Evolutionary conservation across 2,329 filamentous ascomycete species (phyloP), one percentile per base, ranked within the genome.

Genomic region (Neonectria hederae): DNA sequence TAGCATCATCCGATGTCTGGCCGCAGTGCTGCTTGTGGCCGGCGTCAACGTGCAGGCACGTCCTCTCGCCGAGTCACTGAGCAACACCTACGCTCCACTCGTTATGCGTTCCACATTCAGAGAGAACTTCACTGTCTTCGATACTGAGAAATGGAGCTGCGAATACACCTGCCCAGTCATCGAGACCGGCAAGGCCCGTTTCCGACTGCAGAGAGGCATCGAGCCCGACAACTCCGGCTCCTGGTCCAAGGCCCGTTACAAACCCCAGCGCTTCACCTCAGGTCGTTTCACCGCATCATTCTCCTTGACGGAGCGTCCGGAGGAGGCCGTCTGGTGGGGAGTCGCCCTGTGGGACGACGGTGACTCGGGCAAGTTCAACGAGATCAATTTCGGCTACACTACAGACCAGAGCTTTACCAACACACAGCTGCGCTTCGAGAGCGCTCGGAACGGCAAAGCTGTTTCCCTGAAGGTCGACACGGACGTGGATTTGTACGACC

Each of bases 371-470:
- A 42, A 65, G 30, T 67, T 64, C 59, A 70, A 67, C 59, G 66
- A 70, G 54, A 65, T 70, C 62, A 70, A 70, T 59, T 70, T 70
- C 63, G 68, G 68, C 13, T 70, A 69, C 51, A 69, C 64, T 3
- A 68, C 66, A 1, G 24, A 65, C 17, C 46, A 67, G 40, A 61
- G 48, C 8, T 62, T 55, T 54, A 22, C 14, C 24, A 28, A 67
- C 17, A 63, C 64, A 0, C 14, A 67, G 28, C 54, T 70, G 5
- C 62, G 43, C 2, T 66, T 70, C 6, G 68, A 69, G 54, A 69
- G 66, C 30, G 53, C 66, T n/a, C 59, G 55, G 32, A 48, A 38
- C 2, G 68, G 66, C 0, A 30, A 61, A 1, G 28, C 19, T 9
- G 22, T 28, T 2, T 67, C 46, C 14, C 40, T 64, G 14, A 49